A percentile compares a stretch with the other conserved stretches of the same genome.
Conservation (phyloP, 139 green algal genomes). For the Chlamydomonas urium region DNA sequence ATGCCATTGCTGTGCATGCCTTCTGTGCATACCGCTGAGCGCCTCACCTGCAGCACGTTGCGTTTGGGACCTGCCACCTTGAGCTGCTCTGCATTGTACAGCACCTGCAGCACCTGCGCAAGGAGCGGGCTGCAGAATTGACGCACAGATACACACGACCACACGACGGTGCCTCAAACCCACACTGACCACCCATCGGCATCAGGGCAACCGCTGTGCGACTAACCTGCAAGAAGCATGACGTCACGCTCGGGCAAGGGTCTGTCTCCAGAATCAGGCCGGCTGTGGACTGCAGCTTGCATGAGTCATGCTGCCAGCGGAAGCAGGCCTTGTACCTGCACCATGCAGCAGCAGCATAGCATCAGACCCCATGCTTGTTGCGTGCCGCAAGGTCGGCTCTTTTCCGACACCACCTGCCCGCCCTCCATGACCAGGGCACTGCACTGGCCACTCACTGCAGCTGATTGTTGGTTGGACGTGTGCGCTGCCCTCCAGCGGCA, state of each 20-base stretch:
- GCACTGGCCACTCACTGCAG: constrained; percentile 65
- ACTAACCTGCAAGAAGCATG: constrained; percentile 81
- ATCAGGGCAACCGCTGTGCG: neutral
- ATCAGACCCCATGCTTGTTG: neutral
- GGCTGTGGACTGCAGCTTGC: constrained; percentile 9
- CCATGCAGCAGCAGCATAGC: neutral
- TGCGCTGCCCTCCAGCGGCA: constrained; percentile 24
- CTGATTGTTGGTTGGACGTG: constrained; percentile 89
- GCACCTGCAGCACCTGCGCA: constrained; percentile 69
- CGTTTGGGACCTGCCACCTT: constrained; percentile 31
- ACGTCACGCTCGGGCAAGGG: constrained; percentile 87
- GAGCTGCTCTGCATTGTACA: constrained; percentile 66
- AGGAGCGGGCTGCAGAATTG: neutral
- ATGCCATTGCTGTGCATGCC: neutral
- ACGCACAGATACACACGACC: neutral
- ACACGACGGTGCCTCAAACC: neutral
- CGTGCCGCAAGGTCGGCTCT: neutral
- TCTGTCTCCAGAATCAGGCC: constrained; percentile 74
- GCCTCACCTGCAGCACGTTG: constrained; percentile 64
- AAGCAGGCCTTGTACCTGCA: constrained; percentile 87
- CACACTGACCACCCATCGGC: neutral
- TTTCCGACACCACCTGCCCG: neutral
- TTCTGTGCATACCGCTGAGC: neutral
- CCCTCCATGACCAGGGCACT: neutral
- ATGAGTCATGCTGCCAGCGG: constrained; percentile 73